Evolutionary conservation across 73 alveolate species (phyloP).

Genomic region (Paramecium sonneborni): DNA sequence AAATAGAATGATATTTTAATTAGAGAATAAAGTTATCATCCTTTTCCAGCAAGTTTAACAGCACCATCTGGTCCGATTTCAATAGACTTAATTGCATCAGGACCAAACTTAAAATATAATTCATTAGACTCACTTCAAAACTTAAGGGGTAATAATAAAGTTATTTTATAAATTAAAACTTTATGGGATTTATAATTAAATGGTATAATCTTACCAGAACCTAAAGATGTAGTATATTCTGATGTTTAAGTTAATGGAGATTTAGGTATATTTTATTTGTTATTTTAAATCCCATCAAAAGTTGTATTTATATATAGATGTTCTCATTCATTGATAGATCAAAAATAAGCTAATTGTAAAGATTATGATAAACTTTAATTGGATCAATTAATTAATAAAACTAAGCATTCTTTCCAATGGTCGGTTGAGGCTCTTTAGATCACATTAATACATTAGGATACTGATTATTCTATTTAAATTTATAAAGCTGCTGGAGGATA

Average conservation of each 20-base stretch:
- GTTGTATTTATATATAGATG: neutral
- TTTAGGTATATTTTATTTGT: neutral
- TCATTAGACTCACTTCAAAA: neutral
- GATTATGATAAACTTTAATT: neutral
- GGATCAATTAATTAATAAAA: neutral
- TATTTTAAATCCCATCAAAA: neutral
- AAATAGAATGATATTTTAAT: neutral
- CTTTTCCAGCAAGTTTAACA: neutral
- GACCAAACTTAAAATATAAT: constrained; percentile 1
- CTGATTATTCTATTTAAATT: neutral
- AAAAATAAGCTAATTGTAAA: neutral
- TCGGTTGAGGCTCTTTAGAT: neutral
- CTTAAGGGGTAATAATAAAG: neutral
- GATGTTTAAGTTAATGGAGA: neutral
- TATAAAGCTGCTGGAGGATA: neutral
- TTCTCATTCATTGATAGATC: neutral
- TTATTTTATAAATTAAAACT: neutral
- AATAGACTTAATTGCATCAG: constrained; percentile 3
- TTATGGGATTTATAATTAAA: neutral
- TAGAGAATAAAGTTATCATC: neutral
- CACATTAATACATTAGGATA: neutral
- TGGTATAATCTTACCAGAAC: neutral
- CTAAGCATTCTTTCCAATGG: neutral
- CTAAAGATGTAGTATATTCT: constrained; percentile 21
- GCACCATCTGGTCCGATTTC: neutral